Conservation (phyloP, 148 eudicot genomes). For the Camellia sinensis region DNA sequence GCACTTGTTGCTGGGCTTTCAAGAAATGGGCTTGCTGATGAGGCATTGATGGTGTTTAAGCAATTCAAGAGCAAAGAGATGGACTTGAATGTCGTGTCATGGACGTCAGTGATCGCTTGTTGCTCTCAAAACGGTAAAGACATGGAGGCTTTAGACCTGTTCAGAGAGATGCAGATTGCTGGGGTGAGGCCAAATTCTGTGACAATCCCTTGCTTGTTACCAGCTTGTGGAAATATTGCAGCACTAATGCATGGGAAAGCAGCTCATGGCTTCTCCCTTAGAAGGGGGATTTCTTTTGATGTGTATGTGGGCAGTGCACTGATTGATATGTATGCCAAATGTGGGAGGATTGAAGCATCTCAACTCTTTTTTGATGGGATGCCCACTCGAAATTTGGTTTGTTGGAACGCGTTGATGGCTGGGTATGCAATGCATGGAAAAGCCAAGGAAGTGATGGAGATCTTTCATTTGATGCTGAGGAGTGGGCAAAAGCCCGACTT, state of each 20-base stretch:
- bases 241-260: conserved; percentile 65
- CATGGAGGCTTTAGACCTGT: conserved; percentile 60
- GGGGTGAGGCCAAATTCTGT: conserved; percentile 58
- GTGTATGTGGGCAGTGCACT: conserved; percentile 55
- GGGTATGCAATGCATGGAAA: conserved; percentile 70
- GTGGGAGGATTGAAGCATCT: conserved; percentile 53
- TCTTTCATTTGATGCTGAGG: conserved; percentile 47
- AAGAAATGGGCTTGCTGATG: conserved; percentile 51
- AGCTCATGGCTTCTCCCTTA: conserved; percentile 56
- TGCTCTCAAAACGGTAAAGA: conserved; percentile 68
- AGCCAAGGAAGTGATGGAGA: conserved; percentile 44
- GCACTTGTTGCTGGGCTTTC: conserved; percentile 58
- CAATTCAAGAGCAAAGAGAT: conserved; percentile 38
- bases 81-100: conserved; percentile 59
- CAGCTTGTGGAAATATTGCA: conserved; percentile 67
- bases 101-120: conserved; percentile 64
- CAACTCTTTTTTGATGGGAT: conserved; percentile 46
- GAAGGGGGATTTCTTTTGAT: conserved; percentile 37
- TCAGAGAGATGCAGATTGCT: conserved; percentile 55
- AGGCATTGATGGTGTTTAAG: conserved; percentile 41
- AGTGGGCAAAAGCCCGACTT: conserved; percentile 50
- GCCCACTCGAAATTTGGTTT: conserved; percentile 44
- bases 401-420: conserved; percentile 62
- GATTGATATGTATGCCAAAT: conserved; percentile 69
- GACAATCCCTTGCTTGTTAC: conserved; percentile 65